Percentiles rank a stretch among this genome's conserved stretches.
Evolutionary conservation across 495 filamentous ascomycete species (phyloP).

Genomic region (Penicillium flavigenum): DNA sequence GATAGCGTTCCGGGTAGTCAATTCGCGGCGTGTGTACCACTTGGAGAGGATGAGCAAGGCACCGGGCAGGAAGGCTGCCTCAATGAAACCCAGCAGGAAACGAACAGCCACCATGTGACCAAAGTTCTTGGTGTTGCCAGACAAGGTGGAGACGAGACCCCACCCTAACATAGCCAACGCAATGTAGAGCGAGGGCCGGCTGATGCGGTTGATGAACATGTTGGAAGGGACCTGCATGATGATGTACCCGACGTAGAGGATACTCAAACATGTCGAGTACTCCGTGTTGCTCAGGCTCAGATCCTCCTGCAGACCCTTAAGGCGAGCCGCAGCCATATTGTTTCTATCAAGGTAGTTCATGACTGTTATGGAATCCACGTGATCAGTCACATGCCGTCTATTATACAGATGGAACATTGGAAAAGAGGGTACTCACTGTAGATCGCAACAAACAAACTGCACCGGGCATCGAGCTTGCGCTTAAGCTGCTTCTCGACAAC

Average conservation of each 20-base stretch:
- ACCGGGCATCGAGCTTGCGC: constrained; percentile 35
- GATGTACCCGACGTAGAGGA: constrained; percentile 63
- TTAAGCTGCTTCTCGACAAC: constrained; percentile 33
- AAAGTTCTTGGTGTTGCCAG: constrained; percentile 54
- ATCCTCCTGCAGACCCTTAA: constrained; percentile 54
- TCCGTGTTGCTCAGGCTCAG: constrained; percentile 45
- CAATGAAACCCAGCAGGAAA: constrained; percentile 66
- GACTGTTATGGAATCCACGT: neutral
- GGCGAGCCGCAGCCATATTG: constrained; percentile 50
- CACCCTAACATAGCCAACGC: constrained; percentile 62
- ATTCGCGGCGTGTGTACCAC: constrained; percentile 47
- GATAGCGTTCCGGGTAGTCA: constrained; percentile 44
- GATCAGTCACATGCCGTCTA: neutral
- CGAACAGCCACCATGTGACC: constrained; percentile 60
- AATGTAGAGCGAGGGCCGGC: constrained; percentile 60
- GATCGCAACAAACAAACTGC: constrained; percentile 33
- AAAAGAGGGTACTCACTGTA: constrained; percentile 14
- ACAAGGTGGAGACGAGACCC: constrained; percentile 62
- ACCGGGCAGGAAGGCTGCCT: constrained; percentile 47
- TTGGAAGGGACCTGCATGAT: constrained; percentile 39
- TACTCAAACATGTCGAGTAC: constrained; percentile 60
- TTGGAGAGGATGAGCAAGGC: constrained; percentile 48
- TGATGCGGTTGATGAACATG: constrained; percentile 45
- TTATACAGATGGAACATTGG: neutral
- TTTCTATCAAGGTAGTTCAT: constrained; percentile 52